Conservation (phyloP, 2,329 filamentous ascomycete species). For the Alternaria novae-zelandiae region DNA sequence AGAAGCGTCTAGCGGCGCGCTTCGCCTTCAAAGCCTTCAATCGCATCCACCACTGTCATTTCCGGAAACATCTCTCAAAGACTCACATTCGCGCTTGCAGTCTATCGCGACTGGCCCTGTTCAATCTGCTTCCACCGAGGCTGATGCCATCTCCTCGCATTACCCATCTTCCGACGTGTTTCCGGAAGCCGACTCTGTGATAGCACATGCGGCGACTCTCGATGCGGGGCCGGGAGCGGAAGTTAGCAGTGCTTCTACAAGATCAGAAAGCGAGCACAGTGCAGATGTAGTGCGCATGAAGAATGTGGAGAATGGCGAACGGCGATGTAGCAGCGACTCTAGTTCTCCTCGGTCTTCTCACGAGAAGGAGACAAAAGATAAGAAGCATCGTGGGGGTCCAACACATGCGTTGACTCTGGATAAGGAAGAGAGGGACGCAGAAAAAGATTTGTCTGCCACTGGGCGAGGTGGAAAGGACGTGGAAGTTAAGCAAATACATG, state of each 20-base stretch:
- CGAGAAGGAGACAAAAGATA: not conserved
- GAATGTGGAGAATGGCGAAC: conserved; percentile 29
- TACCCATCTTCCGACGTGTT: conserved; percentile 12
- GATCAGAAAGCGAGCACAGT: conserved; percentile 25
- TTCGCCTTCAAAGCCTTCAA: conserved; percentile 30
- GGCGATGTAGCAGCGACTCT: conserved; percentile 18
- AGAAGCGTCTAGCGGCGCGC: conserved; percentile 38
- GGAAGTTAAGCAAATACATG: not conserved
- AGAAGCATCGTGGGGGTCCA: not conserved
- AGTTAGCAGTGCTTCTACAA: conserved; percentile 28
- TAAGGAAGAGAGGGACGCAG: conserved; percentile 1
- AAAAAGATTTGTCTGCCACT: not conserved
- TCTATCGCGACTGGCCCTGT: not conserved
- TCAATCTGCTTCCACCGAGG: not conserved
- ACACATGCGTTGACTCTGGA: conserved; percentile 1
- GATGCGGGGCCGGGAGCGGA: conserved; percentile 33
- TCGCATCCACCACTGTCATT: conserved; percentile 21
- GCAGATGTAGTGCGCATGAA: conserved; percentile 34
- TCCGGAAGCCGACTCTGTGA: conserved; percentile 23
- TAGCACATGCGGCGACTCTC: conserved; percentile 15
- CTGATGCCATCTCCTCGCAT: not conserved
- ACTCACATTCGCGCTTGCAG: conserved; percentile 14
- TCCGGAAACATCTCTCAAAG: conserved; percentile 12
- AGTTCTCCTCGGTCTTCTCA: not conserved
- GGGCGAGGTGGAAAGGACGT: not conserved